Percentiles rank a stretch among this genome's conserved stretches.
phyloP scores from a whole-genome alignment of 2,329 filamentous ascomycete genomes.

The Arachnomyces sp. region DNA sequence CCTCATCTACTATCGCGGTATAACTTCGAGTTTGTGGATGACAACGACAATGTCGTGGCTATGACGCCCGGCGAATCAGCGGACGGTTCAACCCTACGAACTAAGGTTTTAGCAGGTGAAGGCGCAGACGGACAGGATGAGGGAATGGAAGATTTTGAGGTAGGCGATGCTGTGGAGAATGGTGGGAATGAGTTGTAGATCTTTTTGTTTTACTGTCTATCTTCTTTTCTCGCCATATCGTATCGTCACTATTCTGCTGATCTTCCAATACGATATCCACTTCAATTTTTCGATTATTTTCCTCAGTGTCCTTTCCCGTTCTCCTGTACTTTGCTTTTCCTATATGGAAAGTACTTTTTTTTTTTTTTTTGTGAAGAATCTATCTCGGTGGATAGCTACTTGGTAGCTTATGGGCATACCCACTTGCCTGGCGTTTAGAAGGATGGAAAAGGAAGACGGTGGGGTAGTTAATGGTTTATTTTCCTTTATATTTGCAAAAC shows the following conservation, averaged over 20 bases:
- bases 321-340: background rate
- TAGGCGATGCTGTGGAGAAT: no score
- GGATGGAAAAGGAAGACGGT: background rate
- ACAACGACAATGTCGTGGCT: slow-evolving; percentile 79
- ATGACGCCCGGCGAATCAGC: slow-evolving; percentile 67
- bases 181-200: slow-evolving; percentile 8
- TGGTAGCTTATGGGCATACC: background rate
- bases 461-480: no score
- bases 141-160: slow-evolving; percentile 14
- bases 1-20: slow-evolving; percentile 90
- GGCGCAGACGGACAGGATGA: slow-evolving; percentile 15
- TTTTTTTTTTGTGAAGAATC: no score
- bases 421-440: slow-evolving; percentile 1
- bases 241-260: background rate
- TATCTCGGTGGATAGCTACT: no score
- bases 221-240: background rate
- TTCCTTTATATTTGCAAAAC: no score
- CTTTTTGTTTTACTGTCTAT: background rate
- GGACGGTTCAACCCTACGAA: slow-evolving; percentile 52
- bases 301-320: background rate
- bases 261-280: no score
- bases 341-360: no score
- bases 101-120: slow-evolving; percentile 57
- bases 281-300: no score
- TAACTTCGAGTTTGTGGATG: slow-evolving; percentile 96